Base-by-base conservation (phyloP, 805 yeast species). In the Sugiyamaella marilandica region DNA sequence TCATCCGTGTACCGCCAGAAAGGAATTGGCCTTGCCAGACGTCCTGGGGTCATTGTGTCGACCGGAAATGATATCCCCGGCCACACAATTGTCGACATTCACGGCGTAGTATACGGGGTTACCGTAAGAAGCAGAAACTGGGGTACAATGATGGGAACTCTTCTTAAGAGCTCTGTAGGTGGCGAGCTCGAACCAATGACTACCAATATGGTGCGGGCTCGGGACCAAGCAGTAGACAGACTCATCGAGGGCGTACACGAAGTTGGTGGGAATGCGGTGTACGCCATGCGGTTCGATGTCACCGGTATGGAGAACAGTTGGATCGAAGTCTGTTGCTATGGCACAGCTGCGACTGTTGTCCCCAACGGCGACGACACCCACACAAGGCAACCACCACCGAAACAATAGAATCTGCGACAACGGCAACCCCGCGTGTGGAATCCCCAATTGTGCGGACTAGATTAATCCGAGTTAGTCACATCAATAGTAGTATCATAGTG, bases 31-130 rank as follows among this genome's bases (percentile, higher is more conserved):
- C 50, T 52, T 10, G 43, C 54, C n/a, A 14, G 31, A 10, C 45
- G 44, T 26, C 45, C 46, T 29, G 51, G 49, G 11, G 49, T 59
- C n/a, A 32, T 57, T 18, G 32, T 59, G n/a, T 44, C 57, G 16
- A 58, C 62, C 5, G 61, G 54, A 14, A 55, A 58, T 41, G 60
- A 56, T 39, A 37, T 59, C 26, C 62, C 62, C 7, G 60, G 60
- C 24, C 47, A 57, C 36, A 52, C 52, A 11, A 55, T 59, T 36
- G 50, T 51, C n/a, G 47, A 49, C 33, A 24, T 32, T 10, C 49
- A 44, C 19, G 62, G 62, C 10, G 47, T 56, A 10, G 62, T 59
- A 13, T 58, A 52, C 36, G 62, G 62, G 9, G 49, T 59, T 2
- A 56, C 62, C 2, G 60, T 59, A 5, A 50, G 62, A 19, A 46